phyloP scores from a whole-genome alignment of 345 rosid genomes.

The Nephelium lappaceum region DNA sequence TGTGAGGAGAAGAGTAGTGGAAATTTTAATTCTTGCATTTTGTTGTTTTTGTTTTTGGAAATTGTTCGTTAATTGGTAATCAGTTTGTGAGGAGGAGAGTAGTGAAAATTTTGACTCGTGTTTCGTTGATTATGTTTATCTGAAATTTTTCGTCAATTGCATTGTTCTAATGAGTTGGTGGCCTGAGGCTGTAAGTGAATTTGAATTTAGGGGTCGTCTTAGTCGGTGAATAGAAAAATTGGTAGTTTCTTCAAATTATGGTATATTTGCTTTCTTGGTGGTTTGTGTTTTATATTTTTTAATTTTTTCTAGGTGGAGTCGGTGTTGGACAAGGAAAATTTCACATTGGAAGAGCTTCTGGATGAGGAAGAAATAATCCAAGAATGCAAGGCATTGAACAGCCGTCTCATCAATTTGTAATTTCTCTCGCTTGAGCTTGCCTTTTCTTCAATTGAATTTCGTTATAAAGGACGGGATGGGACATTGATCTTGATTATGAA shows the following conservation, averaged over 20 bases:
- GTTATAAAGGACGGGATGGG: neutral
- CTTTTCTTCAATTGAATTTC: constrained; percentile 1
- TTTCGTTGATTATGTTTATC: neutral
- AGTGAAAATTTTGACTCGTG: neutral
- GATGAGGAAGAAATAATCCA: constrained; percentile 99
- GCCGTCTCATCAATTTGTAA: constrained; percentile 96
- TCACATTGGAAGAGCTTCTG: constrained; percentile 93
- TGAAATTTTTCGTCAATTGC: neutral
- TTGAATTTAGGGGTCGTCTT: neutral
- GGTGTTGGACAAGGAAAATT: constrained; percentile 83
- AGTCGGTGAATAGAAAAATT: neutral
- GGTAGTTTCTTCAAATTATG: neutral
- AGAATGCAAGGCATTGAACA: constrained; percentile 98
- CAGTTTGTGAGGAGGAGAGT: neutral
- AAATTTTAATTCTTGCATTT: no score
- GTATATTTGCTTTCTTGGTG: neutral
- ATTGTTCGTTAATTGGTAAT: no score
- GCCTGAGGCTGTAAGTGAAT: neutral
- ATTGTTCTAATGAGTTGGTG: neutral
- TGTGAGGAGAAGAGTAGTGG: no score
- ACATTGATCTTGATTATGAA: constrained; percentile 13
- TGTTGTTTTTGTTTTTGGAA: no score
- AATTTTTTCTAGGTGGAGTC: constrained; percentile 76
- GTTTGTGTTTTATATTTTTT: neutral
- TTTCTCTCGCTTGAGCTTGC: constrained; percentile 7